Evolutionary conservation across 345 rosid genomes (phyloP).

Genomic region (Camelina laxa): DNA sequence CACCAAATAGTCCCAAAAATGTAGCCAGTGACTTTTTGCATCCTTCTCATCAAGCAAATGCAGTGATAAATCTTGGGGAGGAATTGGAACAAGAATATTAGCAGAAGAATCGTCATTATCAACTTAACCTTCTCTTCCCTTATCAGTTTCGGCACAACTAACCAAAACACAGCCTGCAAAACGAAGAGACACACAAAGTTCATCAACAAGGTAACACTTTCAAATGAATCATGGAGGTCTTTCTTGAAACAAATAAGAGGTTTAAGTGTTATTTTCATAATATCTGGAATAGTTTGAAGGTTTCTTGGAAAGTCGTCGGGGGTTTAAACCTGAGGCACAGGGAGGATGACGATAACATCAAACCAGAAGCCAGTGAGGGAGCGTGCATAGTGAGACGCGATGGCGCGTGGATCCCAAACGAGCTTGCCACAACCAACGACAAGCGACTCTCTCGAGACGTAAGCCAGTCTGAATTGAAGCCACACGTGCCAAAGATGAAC

Average conservation of each 20-base stretch:
- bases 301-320: neutral
- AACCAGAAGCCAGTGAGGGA: slow-evolving; percentile 88
- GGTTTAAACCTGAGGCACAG: slow-evolving; percentile 80
- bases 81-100: slow-evolving; percentile 57
- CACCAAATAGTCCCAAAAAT: slow-evolving; percentile 97
- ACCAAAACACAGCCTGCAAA: slow-evolving; percentile 83
- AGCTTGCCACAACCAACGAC: slow-evolving; percentile 94
- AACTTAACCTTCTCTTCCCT: slow-evolving; percentile 65
- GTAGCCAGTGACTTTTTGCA: slow-evolving; percentile 90
- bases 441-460: slow-evolving; percentile 78
- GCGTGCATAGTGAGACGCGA: slow-evolving; percentile 66
- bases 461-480: slow-evolving; percentile 82
- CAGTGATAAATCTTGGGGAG: slow-evolving; percentile 90
- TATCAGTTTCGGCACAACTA: slow-evolving; percentile 65
- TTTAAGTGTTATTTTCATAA: neutral
- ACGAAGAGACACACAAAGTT: neutral
- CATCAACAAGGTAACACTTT: slow-evolving; percentile 6
- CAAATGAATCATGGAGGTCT: neutral
- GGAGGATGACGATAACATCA: slow-evolving; percentile 84
- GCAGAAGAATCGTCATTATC: slow-evolving; percentile 68
- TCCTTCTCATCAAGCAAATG: slow-evolving; percentile 69
- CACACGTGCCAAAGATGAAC: slow-evolving; percentile 73
- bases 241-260: neutral
- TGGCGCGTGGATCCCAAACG: slow-evolving; percentile 86
- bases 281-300: slow-evolving; percentile 9